Percentiles rank a stretch among this genome's conserved stretches.
Evolutionary conservation across 108 stramenopile genomes (phyloP).

Genomic region (Fragilariopsis cylindrus): DNA sequence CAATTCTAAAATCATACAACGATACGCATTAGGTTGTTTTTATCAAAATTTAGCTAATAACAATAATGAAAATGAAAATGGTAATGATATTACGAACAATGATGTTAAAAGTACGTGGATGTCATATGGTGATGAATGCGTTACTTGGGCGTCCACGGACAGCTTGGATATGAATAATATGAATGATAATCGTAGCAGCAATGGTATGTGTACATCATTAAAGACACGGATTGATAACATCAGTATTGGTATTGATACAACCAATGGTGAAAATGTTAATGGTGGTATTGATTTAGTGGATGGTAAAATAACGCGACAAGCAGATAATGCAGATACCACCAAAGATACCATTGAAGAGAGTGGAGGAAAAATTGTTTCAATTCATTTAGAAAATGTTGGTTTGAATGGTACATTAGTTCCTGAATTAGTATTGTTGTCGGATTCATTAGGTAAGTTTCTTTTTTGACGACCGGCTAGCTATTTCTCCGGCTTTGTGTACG

Average conservation of each 20-base stretch:
- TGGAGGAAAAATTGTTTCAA: conserved; percentile 2
- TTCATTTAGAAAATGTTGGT: conserved; percentile 27
- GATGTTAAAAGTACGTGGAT: conserved; percentile 3
- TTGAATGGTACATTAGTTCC: conserved; percentile 27
- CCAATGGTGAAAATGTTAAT: not conserved
- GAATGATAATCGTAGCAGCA: conserved; percentile 6
- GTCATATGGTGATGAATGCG: conserved; percentile 18
- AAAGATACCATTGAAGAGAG: too few species aligned
- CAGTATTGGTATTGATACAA: too few species aligned
- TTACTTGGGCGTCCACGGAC: not conserved
- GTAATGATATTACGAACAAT: not conserved
- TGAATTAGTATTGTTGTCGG: conserved; percentile 26
- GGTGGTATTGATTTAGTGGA: not conserved
- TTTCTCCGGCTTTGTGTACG: too few species aligned
- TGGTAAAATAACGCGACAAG: not conserved
- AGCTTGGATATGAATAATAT: not conserved
- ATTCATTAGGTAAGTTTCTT: conserved; percentile 26
- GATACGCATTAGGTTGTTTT: conserved; percentile 23
- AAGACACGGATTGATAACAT: too few species aligned
- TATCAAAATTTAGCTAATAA: conserved; percentile 3
- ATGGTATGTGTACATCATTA: not conserved
- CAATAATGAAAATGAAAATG: not conserved
- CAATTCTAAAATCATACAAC: conserved; percentile 13
- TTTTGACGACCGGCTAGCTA: too few species aligned
- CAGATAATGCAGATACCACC: not conserved